Percentiles rank a stretch among this genome's conserved stretches.
These are phyloP conservation scores for Chrysopogon serrulatus DNA, from an alignment of 176 grass and related monocot genomes.

Conservation along the genomic window DNA sequence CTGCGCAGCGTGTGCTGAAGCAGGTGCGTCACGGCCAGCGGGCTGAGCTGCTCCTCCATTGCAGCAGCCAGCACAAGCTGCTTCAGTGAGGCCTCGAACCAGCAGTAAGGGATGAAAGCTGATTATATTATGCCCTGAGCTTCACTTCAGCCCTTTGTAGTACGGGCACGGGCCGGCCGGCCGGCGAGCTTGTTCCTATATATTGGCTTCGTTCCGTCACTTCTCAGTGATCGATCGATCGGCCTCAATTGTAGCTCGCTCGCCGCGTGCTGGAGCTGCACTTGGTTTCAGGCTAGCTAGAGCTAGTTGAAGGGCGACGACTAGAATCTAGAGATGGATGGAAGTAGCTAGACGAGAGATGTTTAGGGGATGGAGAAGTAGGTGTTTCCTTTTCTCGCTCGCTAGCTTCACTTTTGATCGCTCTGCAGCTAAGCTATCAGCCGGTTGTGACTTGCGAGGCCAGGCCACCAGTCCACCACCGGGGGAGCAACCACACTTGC, in stretches of 20 bases:
- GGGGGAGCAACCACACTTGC: conserved; percentile 25
- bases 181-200: background rate
- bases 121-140: no score
- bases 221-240: background rate
- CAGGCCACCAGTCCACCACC: conserved; percentile 22
- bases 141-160: background rate
- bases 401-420: conserved; percentile 26
- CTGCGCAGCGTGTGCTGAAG: conserved; percentile 72
- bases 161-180: background rate
- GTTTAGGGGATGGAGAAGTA: background rate
- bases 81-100: background rate
- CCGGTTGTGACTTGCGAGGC: conserved; percentile 31
- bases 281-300: conserved; percentile 10
- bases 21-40: conserved; percentile 61
- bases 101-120: background rate
- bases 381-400: conserved; percentile 22
- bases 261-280: background rate
- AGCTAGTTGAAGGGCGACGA: background rate
- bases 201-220: conserved; percentile 4
- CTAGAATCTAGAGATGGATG: conserved; percentile 14
- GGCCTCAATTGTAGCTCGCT: background rate
- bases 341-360: background rate
- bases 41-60: conserved; percentile 74
- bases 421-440: background rate
- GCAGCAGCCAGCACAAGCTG: background rate